Base-by-base conservation (phyloP, 2,329 filamentous ascomycete genomes). In the Penicillium oxalicum region DNA sequence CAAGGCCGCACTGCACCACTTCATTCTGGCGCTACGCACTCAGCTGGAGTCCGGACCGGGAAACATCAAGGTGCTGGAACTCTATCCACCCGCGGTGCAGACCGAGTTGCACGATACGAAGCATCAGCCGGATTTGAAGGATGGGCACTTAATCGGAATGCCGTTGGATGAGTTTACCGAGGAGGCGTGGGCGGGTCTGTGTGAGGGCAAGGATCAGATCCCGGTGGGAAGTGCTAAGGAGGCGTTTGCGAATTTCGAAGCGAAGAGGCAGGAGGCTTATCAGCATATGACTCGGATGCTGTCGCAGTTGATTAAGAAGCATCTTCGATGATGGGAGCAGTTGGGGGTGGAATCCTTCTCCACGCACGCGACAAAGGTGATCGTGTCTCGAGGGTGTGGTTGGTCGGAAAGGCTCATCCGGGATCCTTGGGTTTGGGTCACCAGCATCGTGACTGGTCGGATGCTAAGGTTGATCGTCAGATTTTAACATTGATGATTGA, bases 41-140 rank as follows among this genome's bases (percentile, higher is more conserved):
- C 77, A 80, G 58, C 54, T 81, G 32, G 69, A 70, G 39, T 53
- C 49, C 9, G 57, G 54, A 0, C 53, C 56, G 1, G 69, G 70
- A 0, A 72, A 75, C 40, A 68, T 80, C 57, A 77, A 77, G 51
- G 70, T 80, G n/a, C 65, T 80, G 34, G 78, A 80, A 60, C 67
- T 81, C 8, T 77, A 74, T 47, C 77, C 78, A 3, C 78, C 77
- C 0, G 75, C 76, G 0, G 77, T 80, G 33, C 77, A 80, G 64
- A 81, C 77, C 0, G 78, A 81, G 58, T 61, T 81, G 26, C 77
- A 80, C 50, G 77, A 80, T 50, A 68, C 68, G 27, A 77, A 77
- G 60, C 74, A 79, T 49, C 77, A 79, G 62, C 77, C 76, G 0
- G 75, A 79, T 53, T 67, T 77, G 56, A 71, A 76, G 58, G 68